Conservation (phyloP, 768 basidiomycete genomes). For the Butyriboletus loyo region DNA sequence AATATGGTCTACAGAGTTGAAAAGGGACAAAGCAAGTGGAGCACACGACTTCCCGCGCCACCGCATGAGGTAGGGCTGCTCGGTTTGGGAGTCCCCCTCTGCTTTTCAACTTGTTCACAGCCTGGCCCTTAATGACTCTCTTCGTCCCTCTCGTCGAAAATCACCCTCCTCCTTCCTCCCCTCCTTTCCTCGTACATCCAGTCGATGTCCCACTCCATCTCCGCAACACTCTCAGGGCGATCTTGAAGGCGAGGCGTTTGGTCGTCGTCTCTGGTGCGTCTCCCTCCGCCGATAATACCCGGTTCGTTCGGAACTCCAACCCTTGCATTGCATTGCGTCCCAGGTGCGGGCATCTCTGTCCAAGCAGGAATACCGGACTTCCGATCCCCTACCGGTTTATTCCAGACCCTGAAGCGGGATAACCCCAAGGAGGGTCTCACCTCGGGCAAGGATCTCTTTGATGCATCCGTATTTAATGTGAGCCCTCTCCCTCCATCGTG, state of each 20-base stretch:
- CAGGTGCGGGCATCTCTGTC: slow-evolving; percentile 88
- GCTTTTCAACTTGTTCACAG: slow-evolving; percentile 23
- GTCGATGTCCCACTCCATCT: slow-evolving; percentile 46
- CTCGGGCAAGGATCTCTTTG: slow-evolving; percentile 85
- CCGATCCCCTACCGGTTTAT: slow-evolving; percentile 75
- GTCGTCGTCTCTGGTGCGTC: slow-evolving; percentile 83
- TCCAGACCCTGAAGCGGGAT: slow-evolving; percentile 72
- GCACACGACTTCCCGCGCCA: slow-evolving; percentile 29
- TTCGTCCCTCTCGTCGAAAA: slow-evolving; percentile 57
- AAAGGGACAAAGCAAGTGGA: slow-evolving; percentile 10
- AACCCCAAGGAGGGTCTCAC: slow-evolving; percentile 69
- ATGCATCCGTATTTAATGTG: slow-evolving; percentile 87
- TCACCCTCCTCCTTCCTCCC: slow-evolving; percentile 46
- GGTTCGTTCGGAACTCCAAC: slow-evolving; percentile 6
- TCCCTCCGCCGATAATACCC: slow-evolving; percentile 9
- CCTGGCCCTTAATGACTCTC: slow-evolving; percentile 51
- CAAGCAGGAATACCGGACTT: slow-evolving; percentile 90
- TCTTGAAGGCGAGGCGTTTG: slow-evolving; percentile 76
- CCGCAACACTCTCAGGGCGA: slow-evolving; percentile 55
- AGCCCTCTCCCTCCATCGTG: slow-evolving; percentile 20
- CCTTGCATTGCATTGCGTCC: background rate
- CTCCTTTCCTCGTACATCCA: slow-evolving; percentile 54
- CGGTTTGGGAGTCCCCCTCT: slow-evolving; percentile 20
- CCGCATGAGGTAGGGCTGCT: slow-evolving; percentile 5
- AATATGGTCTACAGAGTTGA: slow-evolving; percentile 12